Evolutionary conservation across 257 asterid species (phyloP).

Genomic region (Jacaranda copaia): DNA sequence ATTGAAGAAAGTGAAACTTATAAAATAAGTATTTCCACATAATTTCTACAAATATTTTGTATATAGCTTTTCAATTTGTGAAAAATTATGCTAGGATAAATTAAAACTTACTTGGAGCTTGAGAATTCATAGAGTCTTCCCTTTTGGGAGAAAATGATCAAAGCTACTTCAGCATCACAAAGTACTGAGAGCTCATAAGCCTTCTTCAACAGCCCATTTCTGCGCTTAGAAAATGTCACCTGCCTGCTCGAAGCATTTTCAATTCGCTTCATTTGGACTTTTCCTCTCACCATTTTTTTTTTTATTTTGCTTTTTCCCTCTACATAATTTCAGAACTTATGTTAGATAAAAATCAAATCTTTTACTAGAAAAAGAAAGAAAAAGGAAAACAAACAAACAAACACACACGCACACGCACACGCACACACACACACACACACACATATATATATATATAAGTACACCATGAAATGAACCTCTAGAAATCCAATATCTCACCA

Average conservation of each 20-base stretch:
- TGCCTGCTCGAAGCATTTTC: slow-evolving; percentile 59
- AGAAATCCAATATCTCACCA: neutral
- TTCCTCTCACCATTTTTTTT: slow-evolving; percentile 61
- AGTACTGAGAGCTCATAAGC: slow-evolving; percentile 62
- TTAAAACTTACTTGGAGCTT: slow-evolving; percentile 53
- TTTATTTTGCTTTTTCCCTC: neutral
- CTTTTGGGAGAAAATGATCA: slow-evolving; percentile 62
- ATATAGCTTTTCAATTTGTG: neutral
- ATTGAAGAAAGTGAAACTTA: neutral
- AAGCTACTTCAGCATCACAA: slow-evolving; percentile 60
- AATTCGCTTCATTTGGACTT: slow-evolving; percentile 54
- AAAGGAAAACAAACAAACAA: too few species aligned
- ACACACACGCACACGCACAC: too few species aligned
- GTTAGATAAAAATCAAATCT: neutral
- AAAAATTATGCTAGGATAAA: neutral
- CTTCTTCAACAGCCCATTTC: slow-evolving; percentile 60
- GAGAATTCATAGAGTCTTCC: slow-evolving; percentile 57
- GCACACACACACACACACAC: neutral
- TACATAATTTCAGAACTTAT: neutral
- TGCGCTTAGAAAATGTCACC: slow-evolving; percentile 56
- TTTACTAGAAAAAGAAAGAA: neutral
- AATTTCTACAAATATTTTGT: too few species aligned
- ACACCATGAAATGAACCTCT: neutral
- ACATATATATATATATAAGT: neutral
- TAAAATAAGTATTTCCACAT: neutral